phyloP scores from a whole-genome alignment of 23 red algal species.

The Gracilaria gracilis region DNA sequence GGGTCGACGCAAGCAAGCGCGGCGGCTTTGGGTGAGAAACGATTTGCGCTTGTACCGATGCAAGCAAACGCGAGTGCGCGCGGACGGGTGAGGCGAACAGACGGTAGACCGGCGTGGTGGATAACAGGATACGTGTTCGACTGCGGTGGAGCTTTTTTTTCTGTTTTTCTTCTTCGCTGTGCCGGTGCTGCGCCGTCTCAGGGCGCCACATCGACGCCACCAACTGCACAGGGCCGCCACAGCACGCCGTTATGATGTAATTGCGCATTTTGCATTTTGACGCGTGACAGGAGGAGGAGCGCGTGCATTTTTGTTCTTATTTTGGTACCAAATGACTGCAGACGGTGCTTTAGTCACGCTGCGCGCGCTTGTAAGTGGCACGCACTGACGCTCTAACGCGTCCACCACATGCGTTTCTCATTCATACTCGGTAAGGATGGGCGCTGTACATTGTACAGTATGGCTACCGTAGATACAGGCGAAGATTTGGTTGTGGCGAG shows the following conservation, averaged over 20 bases:
- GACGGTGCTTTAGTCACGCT: not conserved
- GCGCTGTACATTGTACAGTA: no score
- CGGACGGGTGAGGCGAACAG: not conserved
- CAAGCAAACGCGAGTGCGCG: no score
- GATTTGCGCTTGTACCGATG: not conserved
- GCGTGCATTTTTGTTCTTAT: not conserved
- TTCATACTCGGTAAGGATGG: no score
- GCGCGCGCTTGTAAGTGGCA: not conserved
- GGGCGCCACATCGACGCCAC: no score
- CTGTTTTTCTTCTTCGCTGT: not conserved
- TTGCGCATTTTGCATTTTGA: not conserved
- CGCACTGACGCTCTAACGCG: not conserved
- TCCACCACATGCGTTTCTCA: no score
- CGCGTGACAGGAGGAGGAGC: not conserved
- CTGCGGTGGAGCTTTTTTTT: not conserved
- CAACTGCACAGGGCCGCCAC: no score
- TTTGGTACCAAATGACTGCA: not conserved
- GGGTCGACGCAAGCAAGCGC: no score
- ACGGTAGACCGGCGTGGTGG: not conserved
- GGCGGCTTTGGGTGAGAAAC: no score
- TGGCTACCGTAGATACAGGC: no score
- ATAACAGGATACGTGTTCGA: not conserved
- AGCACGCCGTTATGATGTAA: not conserved
- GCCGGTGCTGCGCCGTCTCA: no score
- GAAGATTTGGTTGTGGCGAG: no score